Evolutionary conservation across 805 yeast species (phyloP).

Genomic region (Candida ficus): DNA sequence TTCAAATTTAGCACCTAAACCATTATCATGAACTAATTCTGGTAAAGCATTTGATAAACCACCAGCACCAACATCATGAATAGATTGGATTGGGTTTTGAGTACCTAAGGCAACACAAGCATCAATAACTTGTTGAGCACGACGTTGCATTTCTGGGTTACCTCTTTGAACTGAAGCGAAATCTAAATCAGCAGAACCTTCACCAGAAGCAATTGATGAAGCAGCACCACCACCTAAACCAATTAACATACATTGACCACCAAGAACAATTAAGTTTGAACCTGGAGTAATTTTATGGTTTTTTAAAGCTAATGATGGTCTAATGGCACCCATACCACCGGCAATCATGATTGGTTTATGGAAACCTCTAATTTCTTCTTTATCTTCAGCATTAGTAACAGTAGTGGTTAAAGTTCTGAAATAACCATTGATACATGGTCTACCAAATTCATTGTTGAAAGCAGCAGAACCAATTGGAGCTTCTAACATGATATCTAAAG

Average conservation of each 20-base stretch:
- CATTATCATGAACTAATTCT: slow-evolving; percentile 95
- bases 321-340: slow-evolving; percentile 96
- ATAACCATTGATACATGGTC: slow-evolving; percentile 96
- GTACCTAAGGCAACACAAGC: slow-evolving; percentile 82
- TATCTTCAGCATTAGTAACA: slow-evolving; percentile 56
- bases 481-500: slow-evolving; percentile 92
- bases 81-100: slow-evolving; percentile 80
- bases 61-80: slow-evolving; percentile 99
- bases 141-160: slow-evolving; percentile 98
- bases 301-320: slow-evolving; percentile 90
- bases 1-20: slow-evolving; percentile 90
- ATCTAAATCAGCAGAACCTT: slow-evolving; percentile 92
- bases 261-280: slow-evolving; percentile 84
- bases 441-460: slow-evolving; percentile 96
- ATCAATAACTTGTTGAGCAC: slow-evolving; percentile 97
- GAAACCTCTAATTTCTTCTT: slow-evolving; percentile 84
- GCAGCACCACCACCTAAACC: slow-evolving; percentile 99
- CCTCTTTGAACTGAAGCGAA: slow-evolving; percentile 99
- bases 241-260: slow-evolving; percentile 97
- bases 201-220: slow-evolving; percentile 93
- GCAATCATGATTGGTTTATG: slow-evolving; percentile 99
- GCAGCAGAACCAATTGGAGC: slow-evolving; percentile 98
- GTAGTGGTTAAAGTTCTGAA: slow-evolving; percentile 90
- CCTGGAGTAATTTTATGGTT: slow-evolving; percentile 88
- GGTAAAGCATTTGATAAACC: slow-evolving; percentile 97